Conservation (phyloP, 345 rosid species). For the Salix brachista region DNA sequence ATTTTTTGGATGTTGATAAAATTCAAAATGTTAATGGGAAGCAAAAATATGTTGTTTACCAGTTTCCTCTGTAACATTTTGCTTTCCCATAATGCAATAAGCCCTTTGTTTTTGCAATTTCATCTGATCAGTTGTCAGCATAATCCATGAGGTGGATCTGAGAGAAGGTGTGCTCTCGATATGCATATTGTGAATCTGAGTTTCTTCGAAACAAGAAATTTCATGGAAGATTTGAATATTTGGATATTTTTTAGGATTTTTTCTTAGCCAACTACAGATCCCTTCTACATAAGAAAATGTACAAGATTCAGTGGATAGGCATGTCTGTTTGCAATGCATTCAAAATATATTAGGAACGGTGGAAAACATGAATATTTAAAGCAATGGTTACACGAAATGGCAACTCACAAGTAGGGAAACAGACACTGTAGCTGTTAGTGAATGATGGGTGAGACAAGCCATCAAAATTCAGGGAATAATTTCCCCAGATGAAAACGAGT, state of each 20-base stretch:
- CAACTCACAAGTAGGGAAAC: slow-evolving; percentile 1
- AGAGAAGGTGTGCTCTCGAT: slow-evolving; percentile 3
- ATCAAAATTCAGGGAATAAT: slow-evolving; percentile 24
- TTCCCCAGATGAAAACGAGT: slow-evolving; percentile 14
- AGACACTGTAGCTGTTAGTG: slow-evolving; percentile 5
- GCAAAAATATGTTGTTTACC: slow-evolving; percentile 6
- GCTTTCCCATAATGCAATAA: slow-evolving; percentile 1
- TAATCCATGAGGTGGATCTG: slow-evolving; percentile 2
- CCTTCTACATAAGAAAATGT: neutral
- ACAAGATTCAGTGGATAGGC: neutral
- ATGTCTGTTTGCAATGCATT: neutral
- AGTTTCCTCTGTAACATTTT: neutral
- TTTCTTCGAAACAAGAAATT: neutral
- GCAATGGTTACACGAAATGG: neutral
- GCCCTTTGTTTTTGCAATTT: neutral
- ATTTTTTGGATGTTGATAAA: neutral
- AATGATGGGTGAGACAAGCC: slow-evolving; percentile 14
- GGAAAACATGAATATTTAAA: slow-evolving; percentile 7
- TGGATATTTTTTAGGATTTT: neutral
- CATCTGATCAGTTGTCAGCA: neutral
- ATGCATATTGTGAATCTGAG: neutral
- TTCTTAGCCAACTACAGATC: neutral
- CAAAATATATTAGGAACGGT: neutral
- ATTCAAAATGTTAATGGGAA: neutral
- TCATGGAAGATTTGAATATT: neutral